Percentiles rank a stretch among this genome's conserved stretches.
Conservation (phyloP, 1,284 basidiomycete species). For the Apiotrichum montevideense region DNA sequence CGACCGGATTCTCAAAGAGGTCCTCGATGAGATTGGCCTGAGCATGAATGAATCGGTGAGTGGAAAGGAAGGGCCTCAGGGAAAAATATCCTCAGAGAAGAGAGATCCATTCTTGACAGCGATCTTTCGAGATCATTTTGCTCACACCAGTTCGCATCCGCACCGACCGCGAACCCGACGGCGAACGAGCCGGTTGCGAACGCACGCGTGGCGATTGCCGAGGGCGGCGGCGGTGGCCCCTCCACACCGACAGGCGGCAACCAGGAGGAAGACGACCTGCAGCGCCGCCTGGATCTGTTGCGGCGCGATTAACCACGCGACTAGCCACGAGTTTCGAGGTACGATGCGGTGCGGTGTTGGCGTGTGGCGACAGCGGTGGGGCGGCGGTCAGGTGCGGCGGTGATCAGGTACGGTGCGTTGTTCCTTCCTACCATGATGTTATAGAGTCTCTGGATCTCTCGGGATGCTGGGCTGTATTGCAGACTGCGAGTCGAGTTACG, state of each 20-base stretch:
- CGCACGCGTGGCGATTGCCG: conserved; percentile 67
- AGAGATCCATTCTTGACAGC: too few species aligned
- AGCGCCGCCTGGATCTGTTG: conserved; percentile 76
- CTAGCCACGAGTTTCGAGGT: too few species aligned
- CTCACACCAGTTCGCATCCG: conserved; percentile 60
- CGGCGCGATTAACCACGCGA: conserved; percentile 46
- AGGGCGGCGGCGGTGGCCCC: conserved; percentile 53
- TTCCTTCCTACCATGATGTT: too few species aligned
- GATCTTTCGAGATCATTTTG: too few species aligned
- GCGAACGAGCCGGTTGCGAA: conserved; percentile 59
- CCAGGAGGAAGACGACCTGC: conserved; percentile 79
- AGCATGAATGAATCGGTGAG: conserved; percentile 81
- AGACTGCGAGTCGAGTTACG: too few species aligned
- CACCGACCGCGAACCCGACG: conserved; percentile 64
- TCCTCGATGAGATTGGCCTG: conserved; percentile 96
- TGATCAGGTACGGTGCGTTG: too few species aligned
- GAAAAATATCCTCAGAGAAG: too few species aligned
- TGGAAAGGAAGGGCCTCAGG: conserved; percentile 1
- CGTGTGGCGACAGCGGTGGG: too few species aligned
- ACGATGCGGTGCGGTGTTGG: too few species aligned
- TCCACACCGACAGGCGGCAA: conserved; percentile 47
- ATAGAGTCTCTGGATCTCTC: too few species aligned
- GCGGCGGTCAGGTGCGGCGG: too few species aligned
- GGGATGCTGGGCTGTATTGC: too few species aligned
- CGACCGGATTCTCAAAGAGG: conserved; percentile 92